Percentiles rank a stretch among this genome's conserved stretches.
These are phyloP conservation scores for Strigomonas culicis DNA, from an alignment of 208 protist species.

Conservation along the genomic window DNA sequence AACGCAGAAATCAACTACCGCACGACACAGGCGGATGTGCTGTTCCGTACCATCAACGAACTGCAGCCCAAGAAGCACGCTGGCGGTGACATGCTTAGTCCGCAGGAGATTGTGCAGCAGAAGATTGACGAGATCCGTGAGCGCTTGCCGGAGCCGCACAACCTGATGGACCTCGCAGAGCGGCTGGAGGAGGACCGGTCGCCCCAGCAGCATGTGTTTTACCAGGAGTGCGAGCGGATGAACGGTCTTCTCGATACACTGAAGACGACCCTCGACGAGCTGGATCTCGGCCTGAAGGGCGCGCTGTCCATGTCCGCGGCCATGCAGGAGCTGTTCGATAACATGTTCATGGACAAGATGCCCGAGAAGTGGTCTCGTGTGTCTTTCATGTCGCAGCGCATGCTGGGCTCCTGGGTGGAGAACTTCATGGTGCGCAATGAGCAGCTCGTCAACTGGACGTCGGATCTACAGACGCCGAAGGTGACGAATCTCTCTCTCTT, in stretches of 20 bases:
- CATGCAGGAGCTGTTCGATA: slow-evolving; percentile 93
- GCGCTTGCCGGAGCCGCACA: slow-evolving; percentile 89
- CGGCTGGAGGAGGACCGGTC: slow-evolving; percentile 95
- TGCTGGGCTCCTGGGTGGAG: slow-evolving; percentile 94
- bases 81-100: slow-evolving; percentile 82
- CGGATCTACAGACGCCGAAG: slow-evolving; percentile 92
- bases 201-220: slow-evolving; percentile 97
- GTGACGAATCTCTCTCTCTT: slow-evolving; percentile 94
- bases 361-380: slow-evolving; percentile 94
- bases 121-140: slow-evolving; percentile 92
- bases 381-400: slow-evolving; percentile 95
- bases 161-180: slow-evolving; percentile 91
- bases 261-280: slow-evolving; percentile 92
- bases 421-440: slow-evolving; percentile 94
- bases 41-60: slow-evolving; percentile 97
- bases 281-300: slow-evolving; percentile 96
- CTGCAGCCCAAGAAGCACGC: slow-evolving; percentile 93
- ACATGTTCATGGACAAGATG: slow-evolving; percentile 92
- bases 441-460: slow-evolving; percentile 94
- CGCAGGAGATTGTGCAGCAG: slow-evolving; percentile 90
- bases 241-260: slow-evolving; percentile 94
- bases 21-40: slow-evolving; percentile 93
- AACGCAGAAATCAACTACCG: slow-evolving; percentile 99
- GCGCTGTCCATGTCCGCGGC: slow-evolving; percentile 91
- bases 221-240: slow-evolving; percentile 98